Conservation (phyloP, 176 grass and related monocot species). For the Sorghum bicolor region DNA sequence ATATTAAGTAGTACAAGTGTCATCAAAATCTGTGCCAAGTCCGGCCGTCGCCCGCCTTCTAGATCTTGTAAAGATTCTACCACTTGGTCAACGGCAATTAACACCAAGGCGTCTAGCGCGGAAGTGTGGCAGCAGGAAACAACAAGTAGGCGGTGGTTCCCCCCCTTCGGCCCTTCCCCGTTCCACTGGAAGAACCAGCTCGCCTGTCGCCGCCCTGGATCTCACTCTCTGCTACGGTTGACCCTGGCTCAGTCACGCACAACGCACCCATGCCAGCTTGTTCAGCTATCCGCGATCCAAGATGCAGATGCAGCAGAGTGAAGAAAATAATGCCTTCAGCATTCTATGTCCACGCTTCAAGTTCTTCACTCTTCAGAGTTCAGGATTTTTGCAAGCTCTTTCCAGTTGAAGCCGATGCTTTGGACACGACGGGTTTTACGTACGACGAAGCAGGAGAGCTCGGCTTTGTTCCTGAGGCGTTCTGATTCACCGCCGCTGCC, state of each 20-base stretch:
- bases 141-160: neutral
- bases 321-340: neutral
- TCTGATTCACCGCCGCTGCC: neutral
- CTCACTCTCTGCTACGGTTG: neutral
- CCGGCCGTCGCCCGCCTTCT: neutral
- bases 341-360: neutral
- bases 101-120: constrained; percentile 8
- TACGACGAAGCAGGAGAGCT: neutral
- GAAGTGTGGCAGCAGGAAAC: constrained; percentile 11
- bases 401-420: constrained; percentile 4
- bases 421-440: neutral
- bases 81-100: constrained; percentile 37
- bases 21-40: neutral
- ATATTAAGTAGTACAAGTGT: no score
- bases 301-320: constrained; percentile 9
- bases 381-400: constrained; percentile 21
- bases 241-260: neutral
- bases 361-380: neutral
- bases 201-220: neutral
- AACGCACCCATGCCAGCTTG: neutral
- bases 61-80: constrained; percentile 12
- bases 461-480: neutral
- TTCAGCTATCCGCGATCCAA: constrained; percentile 17
- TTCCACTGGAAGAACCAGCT: neutral
- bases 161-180: neutral